A percentile compares a stretch with the other conserved stretches of the same genome.
Conservation (phyloP, 1,284 basidiomycete species). For the Cerioporus squamosus region DNA sequence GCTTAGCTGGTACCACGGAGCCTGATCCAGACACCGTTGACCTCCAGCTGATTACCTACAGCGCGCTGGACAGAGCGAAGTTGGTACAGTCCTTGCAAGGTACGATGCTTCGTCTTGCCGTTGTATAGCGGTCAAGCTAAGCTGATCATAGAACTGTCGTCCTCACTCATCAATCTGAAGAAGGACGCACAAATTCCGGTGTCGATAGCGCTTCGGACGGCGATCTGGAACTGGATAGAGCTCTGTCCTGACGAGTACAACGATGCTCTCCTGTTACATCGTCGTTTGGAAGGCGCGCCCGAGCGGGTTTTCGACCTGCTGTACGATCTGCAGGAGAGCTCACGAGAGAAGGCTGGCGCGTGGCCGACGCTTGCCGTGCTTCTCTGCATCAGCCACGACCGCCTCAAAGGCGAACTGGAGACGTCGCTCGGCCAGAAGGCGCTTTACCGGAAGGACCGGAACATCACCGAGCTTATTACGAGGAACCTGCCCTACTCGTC, state of each 20-base stretch:
- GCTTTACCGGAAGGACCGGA: slow-evolving; percentile 39
- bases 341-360: slow-evolving; percentile 55
- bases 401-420: slow-evolving; percentile 62
- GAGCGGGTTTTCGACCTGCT: slow-evolving; percentile 86
- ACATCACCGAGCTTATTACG: slow-evolving; percentile 61
- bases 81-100: slow-evolving; percentile 72
- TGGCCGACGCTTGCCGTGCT: slow-evolving; percentile 87
- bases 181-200: slow-evolving; percentile 76
- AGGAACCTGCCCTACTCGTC: slow-evolving; percentile 53
- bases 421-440: slow-evolving; percentile 33
- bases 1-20: slow-evolving; percentile 57
- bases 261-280: slow-evolving; percentile 65
- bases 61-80: slow-evolving; percentile 67
- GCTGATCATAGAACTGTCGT: slow-evolving; percentile 68
- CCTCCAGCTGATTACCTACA: slow-evolving; percentile 74
- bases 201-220: slow-evolving; percentile 75
- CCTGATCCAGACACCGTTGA: slow-evolving; percentile 71
- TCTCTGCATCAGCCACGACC: slow-evolving; percentile 79
- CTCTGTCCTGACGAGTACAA: slow-evolving; percentile 84
- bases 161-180: slow-evolving; percentile 85
- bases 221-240: slow-evolving; percentile 94
- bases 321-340: slow-evolving; percentile 59
- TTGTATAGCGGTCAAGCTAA: slow-evolving; percentile 1
- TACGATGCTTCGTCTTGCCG: slow-evolving; percentile 31
- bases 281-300: slow-evolving; percentile 77